Conservation (phyloP, 2,329 filamentous ascomycete species). For the Aquanectria penicillioides region DNA sequence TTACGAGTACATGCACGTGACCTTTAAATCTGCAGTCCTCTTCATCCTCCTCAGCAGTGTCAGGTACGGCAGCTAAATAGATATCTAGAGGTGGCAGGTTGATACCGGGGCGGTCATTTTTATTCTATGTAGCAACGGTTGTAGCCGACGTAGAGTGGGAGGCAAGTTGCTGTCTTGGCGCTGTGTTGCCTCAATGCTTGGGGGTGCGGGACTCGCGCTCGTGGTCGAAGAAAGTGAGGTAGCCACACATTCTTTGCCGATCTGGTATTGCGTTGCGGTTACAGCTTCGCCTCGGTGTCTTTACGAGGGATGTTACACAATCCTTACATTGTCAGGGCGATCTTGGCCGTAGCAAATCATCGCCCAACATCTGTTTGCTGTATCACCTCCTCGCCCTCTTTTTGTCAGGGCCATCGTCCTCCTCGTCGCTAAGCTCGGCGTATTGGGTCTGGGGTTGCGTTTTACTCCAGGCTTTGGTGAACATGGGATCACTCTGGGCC, state of each 20-base stretch:
- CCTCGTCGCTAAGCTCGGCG: slow-evolving; percentile 87
- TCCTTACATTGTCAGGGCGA: slow-evolving; percentile 19
- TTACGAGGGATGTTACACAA: slow-evolving; percentile 17
- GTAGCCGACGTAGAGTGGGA: too few relatives aligned
- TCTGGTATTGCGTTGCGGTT: background rate
- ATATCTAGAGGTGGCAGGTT: background rate
- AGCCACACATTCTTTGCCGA: background rate
- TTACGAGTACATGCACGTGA: slow-evolving; percentile 35
- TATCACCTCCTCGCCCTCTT: slow-evolving; percentile 66
- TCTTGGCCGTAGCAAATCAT: slow-evolving; percentile 11
- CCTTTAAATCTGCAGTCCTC: background rate
- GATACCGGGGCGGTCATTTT: too few relatives aligned
- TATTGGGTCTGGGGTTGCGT: slow-evolving; percentile 95
- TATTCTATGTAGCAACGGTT: too few relatives aligned
- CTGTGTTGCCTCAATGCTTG: background rate
- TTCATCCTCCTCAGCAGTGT: background rate
- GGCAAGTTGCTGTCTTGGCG: background rate
- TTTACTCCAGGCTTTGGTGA: slow-evolving; percentile 91
- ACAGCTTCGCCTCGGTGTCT: background rate
- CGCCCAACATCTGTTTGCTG: slow-evolving; percentile 21
- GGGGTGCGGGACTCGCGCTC: too few relatives aligned
- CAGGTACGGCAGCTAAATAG: background rate
- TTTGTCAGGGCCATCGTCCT: slow-evolving; percentile 76
- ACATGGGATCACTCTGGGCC: slow-evolving; percentile 91
- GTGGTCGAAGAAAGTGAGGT: slow-evolving; percentile 18